These are phyloP conservation scores for Akebia trifoliata DNA, from an alignment of 164 flowering plant genomes.

Conservation along the genomic window DNA sequence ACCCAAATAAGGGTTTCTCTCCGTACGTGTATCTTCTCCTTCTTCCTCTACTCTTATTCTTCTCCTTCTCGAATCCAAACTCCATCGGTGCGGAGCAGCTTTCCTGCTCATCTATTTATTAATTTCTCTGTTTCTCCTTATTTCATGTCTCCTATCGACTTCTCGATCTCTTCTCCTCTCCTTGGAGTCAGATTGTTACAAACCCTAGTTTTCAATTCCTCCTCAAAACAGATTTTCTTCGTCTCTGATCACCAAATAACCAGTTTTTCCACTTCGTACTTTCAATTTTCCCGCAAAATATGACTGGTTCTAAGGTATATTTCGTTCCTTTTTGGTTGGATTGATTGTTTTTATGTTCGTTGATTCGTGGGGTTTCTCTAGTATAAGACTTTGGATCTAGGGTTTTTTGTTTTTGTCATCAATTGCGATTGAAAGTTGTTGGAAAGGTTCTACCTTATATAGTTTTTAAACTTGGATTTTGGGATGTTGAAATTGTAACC, in stretches of 20 bases:
- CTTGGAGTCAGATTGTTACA: neutral
- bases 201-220: slow-evolving; percentile 5
- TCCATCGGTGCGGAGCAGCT: too few species aligned
- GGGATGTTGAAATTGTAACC: too few species aligned
- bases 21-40: too few species aligned
- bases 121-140: neutral
- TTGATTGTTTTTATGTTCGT: neutral
- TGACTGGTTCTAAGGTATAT: slow-evolving; percentile 7
- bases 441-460: too few species aligned
- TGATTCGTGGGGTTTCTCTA: neutral
- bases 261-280: neutral
- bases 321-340: neutral
- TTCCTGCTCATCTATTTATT: too few species aligned
- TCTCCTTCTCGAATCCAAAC: too few species aligned
- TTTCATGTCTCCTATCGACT: slow-evolving; percentile 6
- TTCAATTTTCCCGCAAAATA: neutral
- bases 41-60: too few species aligned
- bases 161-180: neutral
- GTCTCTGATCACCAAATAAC: neutral
- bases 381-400: too few species aligned
- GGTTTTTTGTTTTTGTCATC: too few species aligned
- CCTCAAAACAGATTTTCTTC: neutral
- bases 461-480: too few species aligned
- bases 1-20: too few species aligned
- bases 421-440: too few species aligned